phyloP scores from a whole-genome alignment of 257 asterid genomes.

The Solanum paucissectum region DNA sequence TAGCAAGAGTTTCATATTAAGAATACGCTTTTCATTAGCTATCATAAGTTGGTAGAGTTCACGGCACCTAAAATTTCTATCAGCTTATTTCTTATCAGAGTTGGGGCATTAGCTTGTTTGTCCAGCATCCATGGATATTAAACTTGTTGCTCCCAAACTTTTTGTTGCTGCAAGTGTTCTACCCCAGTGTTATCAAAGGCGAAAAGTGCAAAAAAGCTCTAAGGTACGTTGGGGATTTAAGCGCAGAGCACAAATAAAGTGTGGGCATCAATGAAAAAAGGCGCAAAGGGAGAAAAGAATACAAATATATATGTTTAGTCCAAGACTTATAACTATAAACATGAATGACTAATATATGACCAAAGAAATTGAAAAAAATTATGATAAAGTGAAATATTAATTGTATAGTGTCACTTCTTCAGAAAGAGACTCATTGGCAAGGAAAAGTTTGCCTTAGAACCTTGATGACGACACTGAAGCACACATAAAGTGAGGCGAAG shows the following conservation, averaged over 20 bases:
- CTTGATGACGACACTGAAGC: not conserved
- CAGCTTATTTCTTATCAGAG: not conserved
- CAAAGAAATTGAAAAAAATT: not conserved
- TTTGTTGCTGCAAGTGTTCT: not conserved
- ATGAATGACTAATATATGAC: not conserved
- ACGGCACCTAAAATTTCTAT: not conserved
- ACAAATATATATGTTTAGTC: not conserved
- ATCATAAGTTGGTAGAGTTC: not conserved
- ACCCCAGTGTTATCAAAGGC: not conserved
- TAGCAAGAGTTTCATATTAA: not conserved
- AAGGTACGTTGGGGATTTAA: not conserved
- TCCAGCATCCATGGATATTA: not conserved
- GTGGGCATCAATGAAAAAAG: not conserved
- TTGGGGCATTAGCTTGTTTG: not conserved
- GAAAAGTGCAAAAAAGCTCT: not conserved
- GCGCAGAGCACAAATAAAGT: not conserved
- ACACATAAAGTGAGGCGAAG: not conserved
- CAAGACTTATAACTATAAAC: not conserved
- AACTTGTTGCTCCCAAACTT: not conserved
- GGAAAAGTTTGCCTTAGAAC: not conserved
- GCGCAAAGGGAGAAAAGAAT: not conserved
- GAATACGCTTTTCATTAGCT: not conserved
- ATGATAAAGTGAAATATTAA: not conserved
- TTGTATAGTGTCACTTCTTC: not conserved
- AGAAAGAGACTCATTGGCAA: not conserved